These are phyloP conservation scores for Styphnolobium japonicum DNA, from an alignment of 306 rosid species.

Conservation along the genomic window DNA sequence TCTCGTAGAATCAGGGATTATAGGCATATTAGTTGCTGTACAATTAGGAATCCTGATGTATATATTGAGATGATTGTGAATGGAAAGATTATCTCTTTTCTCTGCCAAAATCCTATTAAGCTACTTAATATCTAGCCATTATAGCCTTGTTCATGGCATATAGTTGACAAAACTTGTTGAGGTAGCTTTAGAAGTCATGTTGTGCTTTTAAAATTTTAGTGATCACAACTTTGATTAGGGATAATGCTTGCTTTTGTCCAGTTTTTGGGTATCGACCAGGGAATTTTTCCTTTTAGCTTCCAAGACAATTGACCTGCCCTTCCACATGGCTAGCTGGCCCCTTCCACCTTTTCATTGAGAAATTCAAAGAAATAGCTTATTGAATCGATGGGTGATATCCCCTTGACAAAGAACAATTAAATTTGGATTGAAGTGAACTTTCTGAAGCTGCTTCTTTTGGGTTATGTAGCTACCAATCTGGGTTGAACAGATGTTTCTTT, in stretches of 20 bases:
- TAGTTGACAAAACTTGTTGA: neutral
- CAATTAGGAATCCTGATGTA: no score
- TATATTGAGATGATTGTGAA: no score
- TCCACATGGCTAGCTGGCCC: slow-evolving; percentile 6
- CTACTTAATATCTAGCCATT: neutral
- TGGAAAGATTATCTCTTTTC: no score
- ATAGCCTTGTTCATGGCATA: neutral
- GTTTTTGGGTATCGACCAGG: neutral
- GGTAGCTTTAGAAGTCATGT: neutral
- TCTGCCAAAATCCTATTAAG: no score
- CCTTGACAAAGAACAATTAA: neutral
- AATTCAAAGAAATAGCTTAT: neutral
- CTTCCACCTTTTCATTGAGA: neutral
- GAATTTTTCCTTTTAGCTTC: neutral
- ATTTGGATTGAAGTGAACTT: neutral
- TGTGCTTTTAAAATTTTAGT: neutral
- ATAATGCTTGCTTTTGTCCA: neutral
- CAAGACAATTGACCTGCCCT: neutral
- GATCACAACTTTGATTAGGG: neutral
- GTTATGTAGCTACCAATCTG: neutral
- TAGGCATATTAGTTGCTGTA: no score
- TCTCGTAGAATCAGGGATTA: no score
- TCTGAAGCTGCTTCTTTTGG: neutral
- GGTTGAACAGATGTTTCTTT: neutral
- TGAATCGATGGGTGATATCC: neutral